Evolutionary conservation across 768 basidiomycete species (phyloP), one percentile per base, ranked within the genome.

Genomic region (Suillus sp.): DNA sequence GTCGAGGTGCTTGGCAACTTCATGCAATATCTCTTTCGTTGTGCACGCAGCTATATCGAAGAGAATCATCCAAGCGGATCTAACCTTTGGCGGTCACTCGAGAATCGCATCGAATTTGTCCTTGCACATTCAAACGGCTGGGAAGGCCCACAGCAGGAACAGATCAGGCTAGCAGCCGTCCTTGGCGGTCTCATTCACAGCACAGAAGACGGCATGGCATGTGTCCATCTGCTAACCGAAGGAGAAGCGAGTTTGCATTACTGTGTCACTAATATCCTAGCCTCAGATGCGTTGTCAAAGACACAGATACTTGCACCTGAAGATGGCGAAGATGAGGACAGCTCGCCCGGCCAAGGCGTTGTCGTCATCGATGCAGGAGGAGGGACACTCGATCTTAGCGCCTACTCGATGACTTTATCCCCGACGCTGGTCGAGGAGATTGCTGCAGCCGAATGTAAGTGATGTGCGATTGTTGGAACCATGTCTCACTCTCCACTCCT

Each of bases 101-200:
- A 81, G 65, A 66, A 72, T 18, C 72, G 65, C 8, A 79, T 84
- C 34, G 79, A 85, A 37, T 84, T 81, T 62, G 78, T 89, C 5
- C 78, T 89, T 18, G 80, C 81, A 1, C 87, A 88, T 66, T 87
- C 87, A 5, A 88, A 88, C 65, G 87, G 85, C 0, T 89, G 87
- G 87, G 87, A 83, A 65, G 84, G 85, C 1, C 72, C 70, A 1
- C 87, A 89, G 67, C 88, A 89, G 65, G 74, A 74, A 27, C 76
- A 81, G 67, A 85, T 89, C 75, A 81, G 87, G 4, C 71, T 72
- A 27, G 87, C 87, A 1, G 84, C 85, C 0, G 73, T 82, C 1
- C 62, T 70, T 22, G 87, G 85, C 0, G 83, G 84, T 9, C 77
- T 89, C 25, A 74, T 89, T 13, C 72, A 79, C 0, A 72, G 81